phyloP scores from a whole-genome alignment of 441 rosid genomes.

The Populus trichocarpa region DNA sequence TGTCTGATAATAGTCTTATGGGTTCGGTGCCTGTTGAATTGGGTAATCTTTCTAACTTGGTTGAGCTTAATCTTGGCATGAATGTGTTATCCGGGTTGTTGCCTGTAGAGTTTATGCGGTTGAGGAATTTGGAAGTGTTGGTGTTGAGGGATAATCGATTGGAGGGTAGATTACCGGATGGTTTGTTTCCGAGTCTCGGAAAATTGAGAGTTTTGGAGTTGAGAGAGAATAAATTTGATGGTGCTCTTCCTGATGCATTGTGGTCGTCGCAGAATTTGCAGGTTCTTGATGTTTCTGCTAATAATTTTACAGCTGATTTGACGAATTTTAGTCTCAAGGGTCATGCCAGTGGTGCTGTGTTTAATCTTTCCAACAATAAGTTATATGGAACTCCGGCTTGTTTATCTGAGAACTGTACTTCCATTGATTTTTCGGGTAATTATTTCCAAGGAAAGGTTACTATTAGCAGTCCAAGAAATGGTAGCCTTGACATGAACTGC shows the following conservation, averaged over 20 bases:
- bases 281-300: conserved; percentile 61
- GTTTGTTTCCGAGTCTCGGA: conserved; percentile 45
- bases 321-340: conserved; percentile 30
- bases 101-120: conserved; percentile 48
- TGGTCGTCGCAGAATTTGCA: conserved; percentile 49
- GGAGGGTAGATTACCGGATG: conserved; percentile 46
- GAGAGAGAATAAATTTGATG: conserved; percentile 47
- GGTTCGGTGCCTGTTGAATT: conserved; percentile 61
- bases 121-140: conserved; percentile 51
- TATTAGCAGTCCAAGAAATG: conserved; percentile 26
- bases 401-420: conserved; percentile 35
- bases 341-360: conserved; percentile 26
- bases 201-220: conserved; percentile 49
- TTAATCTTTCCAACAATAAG: conserved; percentile 67
- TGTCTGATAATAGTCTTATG: conserved; percentile 63
- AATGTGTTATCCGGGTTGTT: conserved; percentile 72
- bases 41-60: conserved; percentile 50
- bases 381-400: conserved; percentile 63
- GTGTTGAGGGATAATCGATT: conserved; percentile 47
- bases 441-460: conserved; percentile 74
- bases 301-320: conserved; percentile 66
- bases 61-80: conserved; percentile 70
- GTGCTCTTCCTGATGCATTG: conserved; percentile 43
- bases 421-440: conserved; percentile 62
- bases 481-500: conserved; percentile 55